Evolutionary conservation across 2,329 filamentous ascomycete species (phyloP), one percentile per base, ranked within the genome.

Genomic region (Aschersonia sp.): DNA sequence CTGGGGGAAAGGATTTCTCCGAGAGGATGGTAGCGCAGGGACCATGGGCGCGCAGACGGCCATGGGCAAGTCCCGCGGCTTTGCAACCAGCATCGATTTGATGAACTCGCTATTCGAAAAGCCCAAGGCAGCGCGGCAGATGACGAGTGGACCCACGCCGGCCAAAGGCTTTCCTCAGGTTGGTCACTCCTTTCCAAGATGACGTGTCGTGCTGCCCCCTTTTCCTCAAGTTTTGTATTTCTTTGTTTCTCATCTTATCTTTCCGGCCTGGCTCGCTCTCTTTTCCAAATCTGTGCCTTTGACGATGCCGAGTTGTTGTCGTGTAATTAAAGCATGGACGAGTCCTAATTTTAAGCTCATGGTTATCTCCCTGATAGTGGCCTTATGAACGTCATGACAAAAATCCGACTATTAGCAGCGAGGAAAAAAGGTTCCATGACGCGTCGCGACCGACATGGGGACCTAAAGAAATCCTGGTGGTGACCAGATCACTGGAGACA

Each of bases 81-180:
- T 95, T 64, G 77, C 81, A 22, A 95, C 85, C 22, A 89, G 85
- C 59, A 94, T 97, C 67, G 92, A 96, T 69, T 71, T 96, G 62
- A 96, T 95, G 87, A 90, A 94, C 62, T 94, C 87, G 44, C 71
- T 96, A 48, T 96, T 94, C 65, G 84, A 85, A 62, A 78, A 83
- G 65, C 74, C 80, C 53, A 79, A 77, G 68, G 73, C 71, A 47
- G 73, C 73, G 53, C 65, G 68, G 47, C 70, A 76, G 57, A 76
- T 72, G 56, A 62, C 72, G 47, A 73, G 75, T 58, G 70, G 69
- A 53, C 66, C 70, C 37, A 60, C 70, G 54, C 64, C 72, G 51
- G 68, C 71, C 56, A 79, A 79, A 67, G 84, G 85, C 61, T 85
- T 90, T 66, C 83, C 75, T 49, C 75, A 97, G 89, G 92, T 97